These are phyloP conservation scores for Xylona heveae DNA, from an alignment of 495 filamentous ascomycete genomes.

Conservation along the genomic window DNA sequence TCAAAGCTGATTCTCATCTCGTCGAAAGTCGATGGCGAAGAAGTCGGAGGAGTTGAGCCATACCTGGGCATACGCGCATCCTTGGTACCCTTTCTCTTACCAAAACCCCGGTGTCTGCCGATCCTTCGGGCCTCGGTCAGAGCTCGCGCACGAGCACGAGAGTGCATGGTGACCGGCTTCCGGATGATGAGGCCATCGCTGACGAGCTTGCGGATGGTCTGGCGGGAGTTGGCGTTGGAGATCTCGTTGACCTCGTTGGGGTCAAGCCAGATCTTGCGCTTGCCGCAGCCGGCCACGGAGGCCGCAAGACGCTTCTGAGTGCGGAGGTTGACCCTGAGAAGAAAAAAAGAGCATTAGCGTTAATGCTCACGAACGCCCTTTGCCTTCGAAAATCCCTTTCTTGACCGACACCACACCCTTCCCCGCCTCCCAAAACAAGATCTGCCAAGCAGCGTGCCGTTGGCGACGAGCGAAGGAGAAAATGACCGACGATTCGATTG, in stretches of 20 bases:
- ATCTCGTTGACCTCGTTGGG: conserved; percentile 99
- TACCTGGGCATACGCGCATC: conserved; percentile 99
- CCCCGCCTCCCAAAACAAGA: too few relatives aligned
- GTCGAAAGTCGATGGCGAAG: too few relatives aligned
- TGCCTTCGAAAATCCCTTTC: too few relatives aligned
- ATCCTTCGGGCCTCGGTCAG: conserved; percentile 74
- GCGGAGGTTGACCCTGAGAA: conserved; percentile 85
- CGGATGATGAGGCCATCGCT: conserved; percentile 99
- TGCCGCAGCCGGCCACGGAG: conserved; percentile 90
- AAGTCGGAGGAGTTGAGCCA: conserved; percentile 16
- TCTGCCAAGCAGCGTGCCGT: too few relatives aligned
- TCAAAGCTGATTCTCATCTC: background rate
- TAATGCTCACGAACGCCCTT: too few relatives aligned
- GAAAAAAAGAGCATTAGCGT: conserved; percentile 5
- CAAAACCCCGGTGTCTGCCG: conserved; percentile 92
- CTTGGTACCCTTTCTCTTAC: conserved; percentile 99
- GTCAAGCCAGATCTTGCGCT: conserved; percentile 99
- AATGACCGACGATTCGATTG: too few relatives aligned
- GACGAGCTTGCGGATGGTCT: conserved; percentile 99
- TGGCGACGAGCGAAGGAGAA: too few relatives aligned
- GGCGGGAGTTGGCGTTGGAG: conserved; percentile 99
- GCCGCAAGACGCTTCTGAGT: conserved; percentile 99
- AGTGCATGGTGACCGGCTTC: conserved; percentile 99
- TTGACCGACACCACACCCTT: too few relatives aligned
- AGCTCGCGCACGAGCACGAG: conserved; percentile 79